Evolutionary conservation across 2,329 filamentous ascomycete genomes (phyloP), one percentile per base, ranked within the genome.

Genomic region (Penicillium polonicum): DNA sequence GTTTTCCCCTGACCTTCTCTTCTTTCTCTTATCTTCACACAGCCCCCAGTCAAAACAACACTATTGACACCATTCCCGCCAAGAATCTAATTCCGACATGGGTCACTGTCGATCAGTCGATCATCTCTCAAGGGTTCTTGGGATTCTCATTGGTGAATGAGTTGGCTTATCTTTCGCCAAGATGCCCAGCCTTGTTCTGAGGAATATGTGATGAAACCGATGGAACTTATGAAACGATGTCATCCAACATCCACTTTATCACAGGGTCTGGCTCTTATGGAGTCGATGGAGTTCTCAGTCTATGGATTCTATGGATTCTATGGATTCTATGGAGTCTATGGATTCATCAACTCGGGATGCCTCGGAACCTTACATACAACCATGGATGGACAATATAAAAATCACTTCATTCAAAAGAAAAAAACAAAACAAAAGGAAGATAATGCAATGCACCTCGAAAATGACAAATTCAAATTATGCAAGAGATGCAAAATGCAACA

Each of bases 1-100:
- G 1, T 12, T 41, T 41, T 13, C 19, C 5, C 29, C 10, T 29
- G 8, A 10, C 27, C 27, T 44, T 23, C 21, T 23, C 21, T 31
- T 36, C 1, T 23, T 58, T 19, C 25, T 33, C 52, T 59, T 59
- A 54, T 60, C 55, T 54, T 60, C 64, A 63, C 62, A 65, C 57
- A 56, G 31, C 36, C 44, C 21, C 42, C 23, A 1, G 2, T 33
- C 4, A 19, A 25, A 33, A 45, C 38, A 25, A 48, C 48, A 61
- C 60, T 64, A 62, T 64, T 62, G 61, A 52, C n/a, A 35, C 19
- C 21, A 48, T 43, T 29, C 25, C 39, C n/a, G 62, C 60, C 64
- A 65, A 65, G 64, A 50, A 33, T 17, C 8, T 5, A 31, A 36
- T 35, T 31, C 9, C 12, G 29, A 51, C 43, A 45, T 52, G 52